Evolutionary conservation across 441 rosid genomes (phyloP), one percentile per base, ranked within the genome.

Genomic region (Syzygium syzygioides): DNA sequence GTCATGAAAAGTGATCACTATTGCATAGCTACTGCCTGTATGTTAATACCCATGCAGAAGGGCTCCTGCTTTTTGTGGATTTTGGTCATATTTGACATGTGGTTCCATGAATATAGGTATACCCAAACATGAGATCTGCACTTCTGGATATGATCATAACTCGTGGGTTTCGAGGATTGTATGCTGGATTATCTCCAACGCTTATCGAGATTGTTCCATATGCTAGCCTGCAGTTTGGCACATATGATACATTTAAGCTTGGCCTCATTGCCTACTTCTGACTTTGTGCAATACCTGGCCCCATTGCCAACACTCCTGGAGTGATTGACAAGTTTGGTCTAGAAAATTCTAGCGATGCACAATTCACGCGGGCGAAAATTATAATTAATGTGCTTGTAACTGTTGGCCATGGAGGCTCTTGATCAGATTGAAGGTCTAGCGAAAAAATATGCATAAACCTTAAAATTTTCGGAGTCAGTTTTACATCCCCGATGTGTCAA

Each of bases 151-250:
- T 98, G 86, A 57, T 94, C 80, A 87, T 90, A 88, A 91, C 94
- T 85, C 97, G 98, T 66, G 99, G 99, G 89, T 89, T 96, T 71
- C 93, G 80, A 93, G 99, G 99, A 90, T 88, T 98, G 91, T 98
- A 98, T 92, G 94, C 96, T 88, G 99, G 99, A 88, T 91, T 98
- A 90, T 92, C 99, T 76, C 99, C 99, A 64, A 98, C 99, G 11
- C 94, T 98, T 87, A 96, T 98, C 79, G 99, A 98, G 92, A 98
- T 98, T 90, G 90, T 97, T 92, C 99, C 99, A 83, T 98, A 97
- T 89, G 99, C 99, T 88, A 98, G 99, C 87, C 94, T 98, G 92
- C 99, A 98, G 87, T 96, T 98, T 92, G 99, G 98, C 92, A 97
- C 98, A 9, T 98, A 97, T 79, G 99, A 98, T 80, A 95, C 98